Evolutionary conservation across 257 asterid species (phyloP).

Genomic region (Voacanga thouarsii): DNA sequence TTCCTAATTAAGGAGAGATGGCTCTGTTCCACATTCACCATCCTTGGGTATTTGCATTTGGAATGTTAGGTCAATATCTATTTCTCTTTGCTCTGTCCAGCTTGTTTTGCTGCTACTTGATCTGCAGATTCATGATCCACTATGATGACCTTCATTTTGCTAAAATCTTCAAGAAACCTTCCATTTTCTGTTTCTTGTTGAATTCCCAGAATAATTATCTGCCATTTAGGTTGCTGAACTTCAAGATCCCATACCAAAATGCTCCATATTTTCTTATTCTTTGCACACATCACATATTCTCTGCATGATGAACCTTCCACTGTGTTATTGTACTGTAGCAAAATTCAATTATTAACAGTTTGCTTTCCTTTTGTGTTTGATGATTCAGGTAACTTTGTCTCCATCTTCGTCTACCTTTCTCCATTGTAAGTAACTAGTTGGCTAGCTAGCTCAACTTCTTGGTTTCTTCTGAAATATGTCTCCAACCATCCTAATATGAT

Average conservation of each 20-base stretch:
- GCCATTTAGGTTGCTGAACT: background rate
- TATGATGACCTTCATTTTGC: background rate
- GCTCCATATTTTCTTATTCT: background rate
- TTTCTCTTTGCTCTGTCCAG: background rate
- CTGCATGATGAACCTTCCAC: slow-evolving; percentile 13
- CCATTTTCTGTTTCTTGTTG: background rate
- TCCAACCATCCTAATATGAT: background rate
- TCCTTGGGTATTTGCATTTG: slow-evolving; percentile 33
- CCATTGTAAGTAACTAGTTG: slow-evolving; percentile 58
- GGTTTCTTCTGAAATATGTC: background rate
- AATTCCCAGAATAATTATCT: background rate
- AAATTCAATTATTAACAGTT: background rate
- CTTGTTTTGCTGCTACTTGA: too few relatives aligned
- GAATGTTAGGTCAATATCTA: slow-evolving; percentile 34
- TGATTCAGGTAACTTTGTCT: slow-evolving; percentile 64
- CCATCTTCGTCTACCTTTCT: slow-evolving; percentile 64
- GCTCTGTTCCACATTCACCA: slow-evolving; percentile 22
- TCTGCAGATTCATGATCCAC: background rate
- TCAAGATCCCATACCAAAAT: background rate
- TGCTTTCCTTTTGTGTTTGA: slow-evolving; percentile 11
- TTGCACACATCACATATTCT: background rate
- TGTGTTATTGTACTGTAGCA: background rate
- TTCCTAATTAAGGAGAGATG: slow-evolving; percentile 14
- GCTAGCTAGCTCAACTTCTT: background rate
- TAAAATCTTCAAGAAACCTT: background rate